These are phyloP conservation scores for Scheffersomyces quercinus DNA, from an alignment of 1,139 yeast species.

Conservation along the genomic window DNA sequence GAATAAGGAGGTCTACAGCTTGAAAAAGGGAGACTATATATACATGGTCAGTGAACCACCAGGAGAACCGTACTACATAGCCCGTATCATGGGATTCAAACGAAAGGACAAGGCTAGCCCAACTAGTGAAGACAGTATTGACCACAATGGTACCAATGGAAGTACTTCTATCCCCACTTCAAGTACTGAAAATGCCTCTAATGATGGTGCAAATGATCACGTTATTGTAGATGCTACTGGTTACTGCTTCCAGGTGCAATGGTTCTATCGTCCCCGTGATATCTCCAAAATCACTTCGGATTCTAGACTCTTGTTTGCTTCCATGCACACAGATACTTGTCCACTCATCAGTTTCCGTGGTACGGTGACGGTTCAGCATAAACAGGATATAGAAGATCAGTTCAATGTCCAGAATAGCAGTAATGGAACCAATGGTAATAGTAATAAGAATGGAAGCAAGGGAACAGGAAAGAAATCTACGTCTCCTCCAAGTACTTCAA, in stretches of 20 bases:
- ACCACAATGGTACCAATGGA: not conserved
- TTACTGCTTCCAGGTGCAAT: slow-evolving; percentile 71
- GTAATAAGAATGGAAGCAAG: not conserved
- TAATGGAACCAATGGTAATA: not conserved
- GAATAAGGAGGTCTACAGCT: slow-evolving; percentile 18
- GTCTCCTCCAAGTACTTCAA: slow-evolving; percentile 13
- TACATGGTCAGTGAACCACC: slow-evolving; percentile 93
- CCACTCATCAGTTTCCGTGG: slow-evolving; percentile 81
- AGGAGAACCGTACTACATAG: slow-evolving; percentile 92
- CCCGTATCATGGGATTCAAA: slow-evolving; percentile 78
- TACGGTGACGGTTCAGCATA: slow-evolving; percentile 65
- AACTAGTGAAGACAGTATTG: not conserved
- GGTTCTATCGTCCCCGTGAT: slow-evolving; percentile 92
- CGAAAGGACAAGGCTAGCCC: slow-evolving; percentile 22
- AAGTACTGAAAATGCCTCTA: not conserved
- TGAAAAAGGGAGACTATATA: slow-evolving; percentile 64
- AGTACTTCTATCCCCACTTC: not conserved
- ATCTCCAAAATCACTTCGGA: slow-evolving; percentile 68
- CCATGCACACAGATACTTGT: slow-evolving; percentile 85
- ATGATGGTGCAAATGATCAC: slow-evolving; percentile 4
- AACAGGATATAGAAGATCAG: slow-evolving; percentile 58
- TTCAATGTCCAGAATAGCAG: slow-evolving; percentile 1
- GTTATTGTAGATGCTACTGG: slow-evolving; percentile 41
- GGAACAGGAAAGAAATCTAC: slow-evolving; percentile 15
- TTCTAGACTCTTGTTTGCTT: slow-evolving; percentile 75